Base-by-base conservation (phyloP, 2,329 filamentous ascomycete genomes). In the Raffaelea arxii region DNA sequence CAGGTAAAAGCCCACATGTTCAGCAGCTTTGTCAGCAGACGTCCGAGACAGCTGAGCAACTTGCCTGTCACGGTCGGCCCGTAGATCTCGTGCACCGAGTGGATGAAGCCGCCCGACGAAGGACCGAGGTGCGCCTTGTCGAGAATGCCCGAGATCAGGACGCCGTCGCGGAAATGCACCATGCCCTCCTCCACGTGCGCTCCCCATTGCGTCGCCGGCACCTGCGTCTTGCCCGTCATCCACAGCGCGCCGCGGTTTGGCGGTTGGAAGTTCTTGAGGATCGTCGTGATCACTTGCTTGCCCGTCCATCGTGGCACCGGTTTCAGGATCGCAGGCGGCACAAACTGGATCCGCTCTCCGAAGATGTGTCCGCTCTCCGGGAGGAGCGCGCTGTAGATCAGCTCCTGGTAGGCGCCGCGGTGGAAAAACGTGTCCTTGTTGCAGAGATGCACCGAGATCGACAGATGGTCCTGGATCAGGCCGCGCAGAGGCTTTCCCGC, bases 381-480 rank as follows among this genome's bases (percentile, higher is more conserved):
- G 47, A 92, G 78, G 43, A 98, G 67, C 48, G 87, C 91, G 50
- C 79, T 84, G 63, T 98, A 98, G 6, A 98, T 73, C n/a, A 98
- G 71, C 61, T 97, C 86, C 53, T 96, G 86, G 61, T 97, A 98
- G 50, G 94, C 82, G 30, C 86, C 84, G 47, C 84, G 77, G 51
- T 82, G 84, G 59, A 97, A 95, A 61, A 96, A 91, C 3, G 85
- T 87, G 63, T 98, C 92, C 58, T 87, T 82, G 63, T 82, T 94
- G 48, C 90, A 95, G 47, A 98, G 77, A 65, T 84, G 84, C 3
- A 95, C 87, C 39, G 87, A 89, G 61, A 98, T 91, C 3, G 91
- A 96, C 50, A 98, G 85, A 64, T 98, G 92, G 73, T 98, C 92
- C 66, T 98, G 94, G 66, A 98, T 98, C 44, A 98, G 70, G 78